Conservation (phyloP, 2,329 filamentous ascomycete genomes). For the Calonectria montana region DNA sequence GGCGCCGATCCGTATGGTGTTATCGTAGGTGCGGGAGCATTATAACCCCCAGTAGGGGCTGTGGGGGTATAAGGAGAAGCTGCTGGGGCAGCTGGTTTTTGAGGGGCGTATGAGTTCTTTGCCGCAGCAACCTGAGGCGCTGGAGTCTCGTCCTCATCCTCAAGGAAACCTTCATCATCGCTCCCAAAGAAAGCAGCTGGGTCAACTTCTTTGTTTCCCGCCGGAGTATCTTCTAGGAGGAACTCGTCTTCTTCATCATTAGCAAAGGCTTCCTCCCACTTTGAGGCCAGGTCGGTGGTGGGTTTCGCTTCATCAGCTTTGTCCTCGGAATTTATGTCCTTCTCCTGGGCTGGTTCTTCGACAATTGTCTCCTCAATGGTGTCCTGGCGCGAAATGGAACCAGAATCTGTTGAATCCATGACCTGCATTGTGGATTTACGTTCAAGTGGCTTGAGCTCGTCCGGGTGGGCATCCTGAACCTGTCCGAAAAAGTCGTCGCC, state of each 20-base stretch:
- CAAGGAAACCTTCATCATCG: constrained; percentile 86
- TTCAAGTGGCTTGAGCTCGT: constrained; percentile 56
- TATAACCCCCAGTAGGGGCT: constrained; percentile 34
- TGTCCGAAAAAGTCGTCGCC: constrained; percentile 74
- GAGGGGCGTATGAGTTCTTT: constrained; percentile 44
- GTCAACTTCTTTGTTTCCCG: constrained; percentile 62
- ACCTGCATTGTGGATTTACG: constrained; percentile 79
- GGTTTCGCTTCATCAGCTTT: constrained; percentile 32
- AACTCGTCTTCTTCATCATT: constrained; percentile 77
- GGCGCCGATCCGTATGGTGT: constrained; percentile 41
- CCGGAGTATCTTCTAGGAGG: constrained; percentile 67
- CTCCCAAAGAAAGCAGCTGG: constrained; percentile 78
- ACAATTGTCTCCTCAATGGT: constrained; percentile 45
- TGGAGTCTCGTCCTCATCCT: constrained; percentile 66
- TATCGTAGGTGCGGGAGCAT: constrained; percentile 35
- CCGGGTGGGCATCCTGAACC: constrained; percentile 48
- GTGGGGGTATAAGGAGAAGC: constrained; percentile 39
- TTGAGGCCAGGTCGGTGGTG: constrained; percentile 76
- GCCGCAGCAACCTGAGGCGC: constrained; percentile 25
- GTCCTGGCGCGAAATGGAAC: constrained; percentile 43
- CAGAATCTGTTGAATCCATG: constrained; percentile 60
- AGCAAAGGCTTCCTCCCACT: constrained; percentile 86
- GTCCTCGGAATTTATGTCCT: constrained; percentile 37
- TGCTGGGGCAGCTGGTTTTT: constrained; percentile 27
- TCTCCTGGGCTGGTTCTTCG: constrained; percentile 30